These are phyloP conservation scores for Kuraishia piskuri DNA, from an alignment of 805 yeast species.

Conservation along the genomic window DNA sequence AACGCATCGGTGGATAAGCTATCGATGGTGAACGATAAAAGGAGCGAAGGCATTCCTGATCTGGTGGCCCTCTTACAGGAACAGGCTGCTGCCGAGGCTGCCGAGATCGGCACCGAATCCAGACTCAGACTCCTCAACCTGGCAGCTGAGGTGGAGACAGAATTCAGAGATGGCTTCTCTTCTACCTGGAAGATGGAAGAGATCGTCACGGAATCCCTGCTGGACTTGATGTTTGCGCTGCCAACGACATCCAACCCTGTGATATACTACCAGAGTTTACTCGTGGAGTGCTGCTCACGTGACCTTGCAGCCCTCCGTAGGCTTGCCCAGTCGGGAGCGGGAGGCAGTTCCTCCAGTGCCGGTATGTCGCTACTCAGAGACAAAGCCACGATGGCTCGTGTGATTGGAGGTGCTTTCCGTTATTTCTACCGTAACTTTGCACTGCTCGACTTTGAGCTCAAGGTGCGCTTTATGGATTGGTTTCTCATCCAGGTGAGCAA, in stretches of 20 bases:
- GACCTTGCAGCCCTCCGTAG: slow-evolving; percentile 43
- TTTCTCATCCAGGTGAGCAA: slow-evolving; percentile 88
- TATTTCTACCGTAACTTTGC: slow-evolving; percentile 65
- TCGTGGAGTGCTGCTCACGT: slow-evolving; percentile 81
- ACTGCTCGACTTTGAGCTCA: slow-evolving; percentile 66
- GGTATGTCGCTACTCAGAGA: neutral
- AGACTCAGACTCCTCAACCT: slow-evolving; percentile 16
- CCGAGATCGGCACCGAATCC: slow-evolving; percentile 15
- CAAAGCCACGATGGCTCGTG: slow-evolving; percentile 71
- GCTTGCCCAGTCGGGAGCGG: neutral
- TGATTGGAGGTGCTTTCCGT: slow-evolving; percentile 86
- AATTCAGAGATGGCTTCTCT: slow-evolving; percentile 25
- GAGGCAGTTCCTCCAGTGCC: neutral
- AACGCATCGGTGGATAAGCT: slow-evolving; percentile 75
- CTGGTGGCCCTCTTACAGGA: slow-evolving; percentile 14
- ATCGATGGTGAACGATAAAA: slow-evolving; percentile 25
- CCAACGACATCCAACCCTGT: slow-evolving; percentile 59
- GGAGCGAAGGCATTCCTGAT: slow-evolving; percentile 29
- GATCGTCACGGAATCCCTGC: slow-evolving; percentile 72
- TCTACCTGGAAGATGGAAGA: slow-evolving; percentile 92
- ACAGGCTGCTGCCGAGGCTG: slow-evolving; percentile 15
- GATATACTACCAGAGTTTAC: slow-evolving; percentile 75
- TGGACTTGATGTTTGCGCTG: slow-evolving; percentile 68
- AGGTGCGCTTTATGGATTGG: slow-evolving; percentile 77
- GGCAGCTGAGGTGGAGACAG: slow-evolving; percentile 28